These are phyloP conservation scores for Albizia julibrissin DNA, from an alignment of 306 rosid genomes.

Conservation along the genomic window DNA sequence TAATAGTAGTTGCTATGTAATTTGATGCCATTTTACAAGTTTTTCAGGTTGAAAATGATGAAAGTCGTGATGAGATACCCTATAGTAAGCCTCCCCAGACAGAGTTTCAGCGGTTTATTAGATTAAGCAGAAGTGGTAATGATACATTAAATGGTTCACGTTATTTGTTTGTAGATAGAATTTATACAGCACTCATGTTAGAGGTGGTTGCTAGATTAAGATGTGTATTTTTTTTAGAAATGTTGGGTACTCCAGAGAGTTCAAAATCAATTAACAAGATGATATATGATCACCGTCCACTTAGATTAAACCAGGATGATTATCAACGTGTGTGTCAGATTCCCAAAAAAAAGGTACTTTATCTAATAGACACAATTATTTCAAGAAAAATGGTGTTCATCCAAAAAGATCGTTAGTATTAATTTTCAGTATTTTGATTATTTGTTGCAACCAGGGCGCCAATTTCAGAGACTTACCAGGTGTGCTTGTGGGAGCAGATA, in stretches of 20 bases:
- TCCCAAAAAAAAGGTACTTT: constrained; percentile 66
- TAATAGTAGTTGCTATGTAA: background rate
- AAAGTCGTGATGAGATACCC: constrained; percentile 52
- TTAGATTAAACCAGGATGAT: constrained; percentile 61
- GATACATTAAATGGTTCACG: background rate
- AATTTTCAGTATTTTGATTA: background rate
- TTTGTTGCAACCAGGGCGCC: constrained; percentile 56
- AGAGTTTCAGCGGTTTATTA: constrained; percentile 63
- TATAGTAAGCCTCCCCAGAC: constrained; percentile 48
- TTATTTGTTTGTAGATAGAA: background rate
- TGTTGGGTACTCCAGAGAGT: constrained; percentile 22
- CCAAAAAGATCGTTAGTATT: background rate
- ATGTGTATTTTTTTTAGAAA: constrained; percentile 38
- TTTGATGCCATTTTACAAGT: background rate
- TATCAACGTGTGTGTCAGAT: constrained; percentile 63
- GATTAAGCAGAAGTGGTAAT: constrained; percentile 55
- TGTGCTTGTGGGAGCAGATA: constrained; percentile 58
- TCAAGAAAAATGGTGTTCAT: background rate
- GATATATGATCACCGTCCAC: constrained; percentile 69
- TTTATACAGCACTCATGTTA: background rate
- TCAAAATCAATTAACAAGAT: background rate
- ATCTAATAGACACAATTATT: background rate
- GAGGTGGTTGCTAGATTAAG: background rate
- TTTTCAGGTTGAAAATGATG: constrained; percentile 58
- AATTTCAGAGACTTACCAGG: constrained; percentile 83